phyloP scores from a whole-genome alignment of 139 green algal genomes.

The Asterochloris erici region DNA sequence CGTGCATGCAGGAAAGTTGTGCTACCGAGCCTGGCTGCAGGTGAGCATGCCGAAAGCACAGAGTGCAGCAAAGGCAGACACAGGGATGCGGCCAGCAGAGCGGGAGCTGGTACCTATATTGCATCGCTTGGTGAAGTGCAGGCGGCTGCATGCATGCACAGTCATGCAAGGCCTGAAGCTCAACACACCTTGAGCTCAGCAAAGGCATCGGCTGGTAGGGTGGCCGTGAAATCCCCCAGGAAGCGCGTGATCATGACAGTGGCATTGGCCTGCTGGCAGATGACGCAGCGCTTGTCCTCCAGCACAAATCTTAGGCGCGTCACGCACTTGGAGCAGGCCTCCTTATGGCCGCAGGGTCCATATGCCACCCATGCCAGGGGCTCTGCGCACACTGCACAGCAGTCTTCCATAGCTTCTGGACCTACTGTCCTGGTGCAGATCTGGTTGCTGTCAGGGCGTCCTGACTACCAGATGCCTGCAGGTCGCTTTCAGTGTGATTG shows the following conservation, averaged over 20 bases:
- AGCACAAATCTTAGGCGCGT: conserved; percentile 79
- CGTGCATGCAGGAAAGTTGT: too few relatives aligned
- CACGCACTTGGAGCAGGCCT: conserved; percentile 82
- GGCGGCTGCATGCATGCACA: background rate
- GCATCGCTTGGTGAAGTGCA: too few relatives aligned
- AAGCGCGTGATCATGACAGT: conserved; percentile 73
- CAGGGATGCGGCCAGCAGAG: too few relatives aligned
- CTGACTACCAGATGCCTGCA: too few relatives aligned
- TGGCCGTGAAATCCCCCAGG: conserved; percentile 71
- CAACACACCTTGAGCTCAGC: conserved; percentile 46
- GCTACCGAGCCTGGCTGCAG: too few relatives aligned
- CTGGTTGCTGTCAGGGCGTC: too few relatives aligned
- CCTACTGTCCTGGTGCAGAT: too few relatives aligned
- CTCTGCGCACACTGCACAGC: conserved; percentile 87
- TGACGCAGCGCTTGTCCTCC: conserved; percentile 78
- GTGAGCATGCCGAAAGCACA: too few relatives aligned
- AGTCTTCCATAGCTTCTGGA: conserved; percentile 14
- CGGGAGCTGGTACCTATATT: too few relatives aligned
- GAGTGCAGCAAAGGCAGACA: too few relatives aligned
- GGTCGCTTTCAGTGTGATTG: too few relatives aligned
- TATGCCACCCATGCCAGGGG: conserved; percentile 76
- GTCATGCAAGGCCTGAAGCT: background rate
- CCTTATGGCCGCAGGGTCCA: conserved; percentile 82
- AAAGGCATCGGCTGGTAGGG: conserved; percentile 52
- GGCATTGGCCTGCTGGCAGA: conserved; percentile 69